Base-by-base conservation (phyloP, 495 filamentous ascomycete genomes). In the Penicillium canariense region DNA sequence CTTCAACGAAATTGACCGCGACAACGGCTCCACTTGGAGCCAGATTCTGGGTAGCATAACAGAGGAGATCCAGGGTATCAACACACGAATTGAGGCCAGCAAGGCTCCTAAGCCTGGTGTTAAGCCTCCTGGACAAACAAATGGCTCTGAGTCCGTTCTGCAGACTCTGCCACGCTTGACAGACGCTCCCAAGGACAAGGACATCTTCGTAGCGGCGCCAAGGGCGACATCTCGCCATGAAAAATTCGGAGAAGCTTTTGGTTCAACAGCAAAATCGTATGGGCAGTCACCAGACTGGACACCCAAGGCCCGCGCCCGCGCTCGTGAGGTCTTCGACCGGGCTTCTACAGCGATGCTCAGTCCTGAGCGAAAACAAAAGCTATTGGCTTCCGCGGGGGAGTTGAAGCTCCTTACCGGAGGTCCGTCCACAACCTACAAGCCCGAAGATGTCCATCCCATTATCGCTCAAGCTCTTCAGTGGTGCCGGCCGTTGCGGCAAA, bases 1-100 rank as follows among this genome's bases (percentile, higher is more conserved):
- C 48, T 97, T 90, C 71, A 84, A 85, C 50, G 95, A 97, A 59
- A 87, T 97, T 47, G 89, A 96, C 53, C 89, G 94, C 54, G 81
- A 82, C 27, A 85, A 84, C 30, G 87, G 86, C 2, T 80, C 87
- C 5, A 86, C 85, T 42, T 96, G 91, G 91, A 82, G 84, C 12
- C 90, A 96, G 59, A 81, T 97, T 32, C 77, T 84, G 48, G 73
- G 68, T 23, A 70, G 83, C 26, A 89, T 88, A 63, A 69, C 92
- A 0, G 77, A 79, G 25, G 79, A 85, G 15, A 80, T 97, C 32
- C 80, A 81, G 27, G 76, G 70, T 12, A 77, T 96, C 39, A 81
- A 82, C 35, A 68, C 70, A n/a, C 85, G 84, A 25, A 84, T 96
- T 50, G 73, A 83, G 15, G 68, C 73, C 23, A 82, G 73, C 56